A percentile compares a stretch with the other conserved stretches of the same genome.
phyloP scores from a whole-genome alignment of 352 stramenopile species.

The Globisporangium cystogenes region DNA sequence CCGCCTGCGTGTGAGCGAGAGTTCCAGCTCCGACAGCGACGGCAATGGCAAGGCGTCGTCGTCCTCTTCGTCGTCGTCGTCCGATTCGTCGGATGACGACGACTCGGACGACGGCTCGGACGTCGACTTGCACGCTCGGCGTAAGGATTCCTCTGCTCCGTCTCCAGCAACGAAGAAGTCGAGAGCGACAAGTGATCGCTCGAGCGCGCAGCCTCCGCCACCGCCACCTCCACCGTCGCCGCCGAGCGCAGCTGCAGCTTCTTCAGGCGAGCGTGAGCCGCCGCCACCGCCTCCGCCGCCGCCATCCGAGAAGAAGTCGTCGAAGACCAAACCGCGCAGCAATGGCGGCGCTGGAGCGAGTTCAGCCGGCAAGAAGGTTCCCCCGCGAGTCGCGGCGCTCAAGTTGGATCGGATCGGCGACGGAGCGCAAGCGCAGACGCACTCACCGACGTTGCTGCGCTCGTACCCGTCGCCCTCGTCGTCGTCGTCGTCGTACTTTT shows the following conservation, averaged over 20 bases:
- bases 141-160: conserved; percentile 1
- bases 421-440: conserved; percentile 13
- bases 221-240: conserved; percentile 15
- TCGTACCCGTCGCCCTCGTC: conserved; percentile 56
- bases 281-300: conserved; percentile 17
- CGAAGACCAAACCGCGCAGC: conserved; percentile 15
- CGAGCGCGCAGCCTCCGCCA: conserved; percentile 9
- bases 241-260: not conserved
- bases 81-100: conserved; percentile 16
- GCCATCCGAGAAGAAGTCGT: conserved; percentile 9
- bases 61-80: conserved; percentile 29
- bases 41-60: conserved; percentile 19
- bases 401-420: conserved; percentile 9
- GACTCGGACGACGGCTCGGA: conserved; percentile 13
- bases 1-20: conserved; percentile 46
- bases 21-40: conserved; percentile 57
- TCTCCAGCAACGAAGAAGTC: not conserved
- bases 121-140: conserved; percentile 1
- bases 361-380: conserved; percentile 9
- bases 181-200: conserved; percentile 1
- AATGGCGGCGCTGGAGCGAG: conserved; percentile 1
- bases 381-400: conserved; percentile 9
- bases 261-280: not conserved
- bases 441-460: conserved; percentile 40
- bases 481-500: conserved; percentile 82